Conservation (phyloP, 139 green algal species). For the Pleodorina starrii region DNA sequence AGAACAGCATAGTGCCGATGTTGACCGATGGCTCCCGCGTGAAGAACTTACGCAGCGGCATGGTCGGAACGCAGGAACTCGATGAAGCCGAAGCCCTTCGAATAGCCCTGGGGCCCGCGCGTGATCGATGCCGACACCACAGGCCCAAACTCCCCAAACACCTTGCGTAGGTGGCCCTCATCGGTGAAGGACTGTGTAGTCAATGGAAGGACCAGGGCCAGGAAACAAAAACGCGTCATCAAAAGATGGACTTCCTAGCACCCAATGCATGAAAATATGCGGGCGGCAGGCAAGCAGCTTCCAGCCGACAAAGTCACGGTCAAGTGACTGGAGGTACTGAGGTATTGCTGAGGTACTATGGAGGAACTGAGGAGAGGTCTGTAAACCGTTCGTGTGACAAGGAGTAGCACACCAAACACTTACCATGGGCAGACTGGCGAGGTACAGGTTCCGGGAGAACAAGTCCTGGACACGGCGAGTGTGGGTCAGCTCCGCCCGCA, state of each 20-base stretch:
- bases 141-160: conserved; percentile 48
- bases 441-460: conserved; percentile 69
- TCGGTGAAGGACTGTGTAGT: conserved; percentile 18
- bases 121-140: conserved; percentile 43
- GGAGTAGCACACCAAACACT: background rate
- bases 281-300: no score
- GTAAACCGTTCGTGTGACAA: no score
- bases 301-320: no score
- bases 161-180: conserved; percentile 13
- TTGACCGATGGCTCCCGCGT: no score
- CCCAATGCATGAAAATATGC: no score
- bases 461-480: conserved; percentile 59
- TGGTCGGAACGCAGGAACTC: conserved; percentile 77
- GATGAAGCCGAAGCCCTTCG: conserved; percentile 82
- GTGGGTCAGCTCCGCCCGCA: conserved; percentile 64
- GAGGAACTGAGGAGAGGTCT: no score
- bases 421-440: conserved; percentile 66
- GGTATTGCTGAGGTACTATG: no score
- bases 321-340: no score
- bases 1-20: background rate
- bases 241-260: no score
- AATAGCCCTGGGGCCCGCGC: conserved; percentile 5
- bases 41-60: conserved; percentile 61
- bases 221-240: background rate
- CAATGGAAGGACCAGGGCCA: background rate